Evolutionary conservation across 228 moss, liverwort and hornwort genomes (phyloP).

Genomic region (Sphagnum fallax): DNA sequence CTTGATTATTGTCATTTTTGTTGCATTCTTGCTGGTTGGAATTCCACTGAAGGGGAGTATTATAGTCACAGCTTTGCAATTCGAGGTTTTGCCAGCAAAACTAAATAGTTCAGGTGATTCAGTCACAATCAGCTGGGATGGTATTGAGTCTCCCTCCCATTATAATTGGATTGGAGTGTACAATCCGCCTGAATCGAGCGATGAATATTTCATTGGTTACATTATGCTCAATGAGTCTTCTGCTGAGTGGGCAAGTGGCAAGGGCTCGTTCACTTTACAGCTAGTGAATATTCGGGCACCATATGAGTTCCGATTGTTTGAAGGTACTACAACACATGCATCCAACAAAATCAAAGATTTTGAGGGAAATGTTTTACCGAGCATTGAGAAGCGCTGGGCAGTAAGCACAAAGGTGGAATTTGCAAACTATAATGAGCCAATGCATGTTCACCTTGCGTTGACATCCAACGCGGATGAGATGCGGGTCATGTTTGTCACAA

Average conservation of each 20-base stretch:
- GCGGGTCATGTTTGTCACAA: slow-evolving; percentile 57
- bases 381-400: slow-evolving; percentile 14
- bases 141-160: slow-evolving; percentile 18
- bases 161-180: slow-evolving; percentile 36
- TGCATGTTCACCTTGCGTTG: slow-evolving; percentile 50
- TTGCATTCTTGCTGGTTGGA: slow-evolving; percentile 29
- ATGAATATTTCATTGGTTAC: slow-evolving; percentile 39
- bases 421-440: slow-evolving; percentile 43
- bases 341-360: slow-evolving; percentile 18
- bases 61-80: not conserved
- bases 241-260: slow-evolving; percentile 25
- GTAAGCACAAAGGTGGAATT: slow-evolving; percentile 22
- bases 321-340: slow-evolving; percentile 5
- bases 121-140: slow-evolving; percentile 22
- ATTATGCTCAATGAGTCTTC: slow-evolving; percentile 14
- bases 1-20: slow-evolving; percentile 15
- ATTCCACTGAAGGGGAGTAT: slow-evolving; percentile 41
- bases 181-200: slow-evolving; percentile 38
- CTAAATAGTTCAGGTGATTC: slow-evolving; percentile 37
- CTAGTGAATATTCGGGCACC: slow-evolving; percentile 37
- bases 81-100: slow-evolving; percentile 14
- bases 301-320: slow-evolving; percentile 21
- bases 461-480: slow-evolving; percentile 32
- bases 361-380: slow-evolving; percentile 32
- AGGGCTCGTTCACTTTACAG: slow-evolving; percentile 19